Base-by-base conservation (phyloP, 306 rosid genomes). In the Vachellia pachyceras region DNA sequence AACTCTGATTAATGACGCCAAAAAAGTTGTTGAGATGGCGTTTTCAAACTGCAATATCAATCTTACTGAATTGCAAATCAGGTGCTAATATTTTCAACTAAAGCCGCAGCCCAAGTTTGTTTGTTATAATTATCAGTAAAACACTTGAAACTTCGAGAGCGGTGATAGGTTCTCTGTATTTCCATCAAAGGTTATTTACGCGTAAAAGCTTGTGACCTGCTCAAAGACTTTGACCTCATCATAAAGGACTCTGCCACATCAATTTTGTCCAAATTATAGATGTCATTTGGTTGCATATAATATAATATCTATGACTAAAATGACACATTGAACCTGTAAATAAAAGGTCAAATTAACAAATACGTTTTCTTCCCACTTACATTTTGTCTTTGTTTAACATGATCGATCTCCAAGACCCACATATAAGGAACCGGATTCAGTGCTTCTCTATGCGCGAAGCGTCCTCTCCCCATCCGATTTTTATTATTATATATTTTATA, bases 31-130 rank as follows among this genome's bases (percentile, higher is more conserved):
- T 61, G 75, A 35, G 50, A 79, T 37, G 8, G 74, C 46, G 65
- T 35, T 84, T 84, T 84, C 84, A 3, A 60, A 75, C 52, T 33
- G 61, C 33, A n/a, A 70, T 69, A 49, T 69, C 81, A 84, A 29
- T n/a, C 49, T 84, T 7, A 22, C 73, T 46, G 58, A 58, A 36
- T 20, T 40, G 9, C 20, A 36, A 79, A 46, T 50, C 10, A 22
- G 39, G 20, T 36, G 66, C 5, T 35, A 11, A 58, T 58, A 22
- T 20, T 17, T 54, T 2, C 64, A 57, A 22, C 4, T 0, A 12
- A 57, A 22, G 22, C n/a, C n/a, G 64, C 36, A 57, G 12, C 6
- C 65, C 35, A 10, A 60, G 7, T 25, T 60, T 60, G 35, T n/a
- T n/a, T n/a, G n/a, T n/a, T n/a, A n/a, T n/a, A n/a, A n/a, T 23